Conservation (phyloP, 257 asterid species). For the Orobanche coerulescens region DNA sequence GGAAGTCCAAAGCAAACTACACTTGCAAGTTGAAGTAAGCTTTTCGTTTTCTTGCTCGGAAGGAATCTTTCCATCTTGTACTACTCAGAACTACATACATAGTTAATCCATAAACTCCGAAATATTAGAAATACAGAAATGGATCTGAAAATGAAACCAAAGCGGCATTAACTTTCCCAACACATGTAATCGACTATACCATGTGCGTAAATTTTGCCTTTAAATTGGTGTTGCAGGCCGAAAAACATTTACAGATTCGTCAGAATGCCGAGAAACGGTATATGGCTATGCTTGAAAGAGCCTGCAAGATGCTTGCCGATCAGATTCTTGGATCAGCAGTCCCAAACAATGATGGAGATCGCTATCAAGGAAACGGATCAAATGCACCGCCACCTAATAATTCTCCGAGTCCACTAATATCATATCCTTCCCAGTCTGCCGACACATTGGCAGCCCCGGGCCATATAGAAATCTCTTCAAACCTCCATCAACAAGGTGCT, state of each 20-base stretch:
- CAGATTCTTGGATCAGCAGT: constrained; percentile 55
- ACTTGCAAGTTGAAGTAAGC: constrained; percentile 89
- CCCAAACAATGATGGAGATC: constrained; percentile 31
- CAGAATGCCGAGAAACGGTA: constrained; percentile 70
- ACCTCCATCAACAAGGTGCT: constrained; percentile 34
- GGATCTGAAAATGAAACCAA: too few species aligned
- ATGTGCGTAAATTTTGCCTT: too few species aligned
- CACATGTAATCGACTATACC: too few species aligned
- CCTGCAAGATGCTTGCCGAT: constrained; percentile 73
- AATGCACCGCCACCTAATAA: constrained; percentile 18
- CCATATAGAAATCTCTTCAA: constrained; percentile 34
- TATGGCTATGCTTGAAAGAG: constrained; percentile 65
- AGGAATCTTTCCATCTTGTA: not conserved
- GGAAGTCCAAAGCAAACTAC: constrained; percentile 90
- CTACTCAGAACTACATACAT: too few species aligned
- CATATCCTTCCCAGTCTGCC: constrained; percentile 36
- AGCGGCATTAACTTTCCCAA: too few species aligned
- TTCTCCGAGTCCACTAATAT: constrained; percentile 23
- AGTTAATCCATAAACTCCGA: too few species aligned
- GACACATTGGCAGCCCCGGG: constrained; percentile 28
- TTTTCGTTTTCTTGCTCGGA: not conserved
- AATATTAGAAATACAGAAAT: too few species aligned
- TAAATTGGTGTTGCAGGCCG: constrained; percentile 44
- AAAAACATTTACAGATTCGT: constrained; percentile 73
- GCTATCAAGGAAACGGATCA: constrained; percentile 31